A percentile compares a stretch with the other conserved stretches of the same genome.
phyloP scores from a whole-genome alignment of 805 yeast genomes.

The Wickerhamomyces strasburgensis region DNA sequence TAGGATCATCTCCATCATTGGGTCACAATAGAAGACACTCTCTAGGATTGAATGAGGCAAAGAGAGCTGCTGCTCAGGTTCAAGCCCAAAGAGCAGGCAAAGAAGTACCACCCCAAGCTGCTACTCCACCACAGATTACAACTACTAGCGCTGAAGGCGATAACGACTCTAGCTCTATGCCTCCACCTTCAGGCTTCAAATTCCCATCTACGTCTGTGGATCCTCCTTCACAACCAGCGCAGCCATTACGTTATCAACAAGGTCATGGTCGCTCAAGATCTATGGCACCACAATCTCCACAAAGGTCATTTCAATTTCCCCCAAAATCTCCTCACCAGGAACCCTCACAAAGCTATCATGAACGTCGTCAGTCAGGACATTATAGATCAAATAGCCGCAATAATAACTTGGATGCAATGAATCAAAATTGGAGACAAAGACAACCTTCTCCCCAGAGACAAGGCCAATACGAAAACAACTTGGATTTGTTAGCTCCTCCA shows the following conservation, averaged over 20 bases:
- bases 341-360: conserved; percentile 26
- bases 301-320: conserved; percentile 61
- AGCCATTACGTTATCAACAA: conserved; percentile 6
- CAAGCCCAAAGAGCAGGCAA: conserved; percentile 58
- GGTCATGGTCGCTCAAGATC: conserved; percentile 24
- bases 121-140: conserved; percentile 11
- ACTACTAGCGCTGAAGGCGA: conserved; percentile 11
- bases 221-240: conserved; percentile 20
- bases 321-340: conserved; percentile 29
- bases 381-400: conserved; percentile 36
- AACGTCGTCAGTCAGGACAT: conserved; percentile 38
- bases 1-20: conserved; percentile 13
- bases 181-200: conserved; percentile 41
- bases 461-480: conserved; percentile 24
- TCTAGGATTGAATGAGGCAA: conserved; percentile 86
- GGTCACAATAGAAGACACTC: conserved; percentile 94
- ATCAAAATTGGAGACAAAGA: conserved; percentile 58
- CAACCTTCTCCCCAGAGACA: conserved; percentile 31
- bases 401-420: conserved; percentile 28
- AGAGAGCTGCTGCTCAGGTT: conserved; percentile 91
- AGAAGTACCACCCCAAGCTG: conserved; percentile 12
- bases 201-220: conserved; percentile 47
- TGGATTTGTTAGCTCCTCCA: conserved; percentile 11
- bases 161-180: conserved; percentile 7
- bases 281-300: conserved; percentile 34